A percentile compares a stretch with the other conserved stretches of the same genome.
Evolutionary conservation across 2,329 filamentous ascomycete genomes (phyloP).

Genomic region (Alternaria hordeiaustralica): DNA sequence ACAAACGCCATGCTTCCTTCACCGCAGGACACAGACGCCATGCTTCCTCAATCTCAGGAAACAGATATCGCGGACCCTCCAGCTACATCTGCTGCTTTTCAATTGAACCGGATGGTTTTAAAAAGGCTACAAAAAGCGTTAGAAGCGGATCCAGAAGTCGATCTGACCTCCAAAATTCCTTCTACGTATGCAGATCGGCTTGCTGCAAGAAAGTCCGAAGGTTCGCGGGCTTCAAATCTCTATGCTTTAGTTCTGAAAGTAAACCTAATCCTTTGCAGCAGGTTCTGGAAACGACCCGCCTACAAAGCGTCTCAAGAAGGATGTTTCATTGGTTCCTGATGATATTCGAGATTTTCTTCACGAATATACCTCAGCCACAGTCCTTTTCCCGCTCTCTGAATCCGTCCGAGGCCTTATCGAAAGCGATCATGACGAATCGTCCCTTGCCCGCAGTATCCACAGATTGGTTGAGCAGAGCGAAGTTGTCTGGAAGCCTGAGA

Average conservation of each 20-base stretch:
- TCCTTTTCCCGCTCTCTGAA: background rate
- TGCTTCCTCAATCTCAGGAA: background rate
- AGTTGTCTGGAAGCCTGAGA: background rate
- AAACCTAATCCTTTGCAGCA: background rate
- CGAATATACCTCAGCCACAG: background rate
- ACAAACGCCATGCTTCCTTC: background rate
- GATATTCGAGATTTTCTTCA: background rate
- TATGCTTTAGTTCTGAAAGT: background rate
- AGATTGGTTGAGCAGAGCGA: background rate
- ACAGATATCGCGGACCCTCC: background rate
- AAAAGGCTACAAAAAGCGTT: background rate
- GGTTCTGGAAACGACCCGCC: background rate
- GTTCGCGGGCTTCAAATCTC: background rate
- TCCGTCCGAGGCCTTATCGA: background rate
- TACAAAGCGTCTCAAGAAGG: background rate
- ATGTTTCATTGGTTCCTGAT: background rate
- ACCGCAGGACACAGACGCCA: background rate
- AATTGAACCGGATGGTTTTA: background rate
- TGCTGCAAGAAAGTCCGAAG: background rate
- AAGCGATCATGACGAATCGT: background rate
- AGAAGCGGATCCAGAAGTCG: background rate
- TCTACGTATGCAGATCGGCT: background rate
- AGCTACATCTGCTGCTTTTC: background rate
- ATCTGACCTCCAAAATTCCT: background rate
- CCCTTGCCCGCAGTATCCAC: background rate